Percentiles rank a stretch among this genome's conserved stretches.
phyloP scores from a whole-genome alignment of 805 yeast species.

The Pichia membranifaciens region DNA sequence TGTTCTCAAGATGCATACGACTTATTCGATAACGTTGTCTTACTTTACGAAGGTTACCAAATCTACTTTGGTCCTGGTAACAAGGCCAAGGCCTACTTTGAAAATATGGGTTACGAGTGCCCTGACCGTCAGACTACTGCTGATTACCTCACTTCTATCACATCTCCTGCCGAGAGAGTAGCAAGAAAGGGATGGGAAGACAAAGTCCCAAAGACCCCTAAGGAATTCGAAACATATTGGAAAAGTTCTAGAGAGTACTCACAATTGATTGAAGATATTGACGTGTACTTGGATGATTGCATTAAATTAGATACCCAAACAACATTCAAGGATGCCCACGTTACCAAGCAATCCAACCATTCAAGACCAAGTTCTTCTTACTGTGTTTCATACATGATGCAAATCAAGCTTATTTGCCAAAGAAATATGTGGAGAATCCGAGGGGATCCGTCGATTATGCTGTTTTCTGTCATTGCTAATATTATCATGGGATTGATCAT shows the following conservation, averaged over 20 bases:
- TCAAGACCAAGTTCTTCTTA: conserved; percentile 45
- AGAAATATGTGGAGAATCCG: conserved; percentile 45
- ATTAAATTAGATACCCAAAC: conserved; percentile 9
- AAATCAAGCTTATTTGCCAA: conserved; percentile 39
- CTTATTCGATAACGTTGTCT: conserved; percentile 37
- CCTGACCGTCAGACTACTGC: conserved; percentile 44
- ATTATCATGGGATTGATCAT: conserved; percentile 48
- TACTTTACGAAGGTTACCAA: conserved; percentile 41
- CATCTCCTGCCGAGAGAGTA: conserved; percentile 29
- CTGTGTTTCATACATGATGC: conserved; percentile 47
- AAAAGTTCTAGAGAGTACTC: conserved; percentile 30
- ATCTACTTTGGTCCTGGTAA: conserved; percentile 35
- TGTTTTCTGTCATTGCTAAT: conserved; percentile 40
- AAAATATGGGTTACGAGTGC: conserved; percentile 41
- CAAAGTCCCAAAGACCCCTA: conserved; percentile 35
- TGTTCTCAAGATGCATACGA: conserved; percentile 42
- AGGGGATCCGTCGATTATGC: conserved; percentile 44
- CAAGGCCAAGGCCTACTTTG: conserved; percentile 35
- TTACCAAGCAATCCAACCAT: conserved; percentile 46
- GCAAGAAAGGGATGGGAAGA: conserved; percentile 31
- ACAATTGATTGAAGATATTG: conserved; percentile 32
- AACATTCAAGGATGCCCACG: conserved; percentile 16
- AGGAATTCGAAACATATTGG: conserved; percentile 39
- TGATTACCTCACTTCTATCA: conserved; percentile 37
- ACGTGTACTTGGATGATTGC: conserved; percentile 21